Conservation (phyloP, 2,329 filamentous ascomycete genomes). For the Trichoderma breve region DNA sequence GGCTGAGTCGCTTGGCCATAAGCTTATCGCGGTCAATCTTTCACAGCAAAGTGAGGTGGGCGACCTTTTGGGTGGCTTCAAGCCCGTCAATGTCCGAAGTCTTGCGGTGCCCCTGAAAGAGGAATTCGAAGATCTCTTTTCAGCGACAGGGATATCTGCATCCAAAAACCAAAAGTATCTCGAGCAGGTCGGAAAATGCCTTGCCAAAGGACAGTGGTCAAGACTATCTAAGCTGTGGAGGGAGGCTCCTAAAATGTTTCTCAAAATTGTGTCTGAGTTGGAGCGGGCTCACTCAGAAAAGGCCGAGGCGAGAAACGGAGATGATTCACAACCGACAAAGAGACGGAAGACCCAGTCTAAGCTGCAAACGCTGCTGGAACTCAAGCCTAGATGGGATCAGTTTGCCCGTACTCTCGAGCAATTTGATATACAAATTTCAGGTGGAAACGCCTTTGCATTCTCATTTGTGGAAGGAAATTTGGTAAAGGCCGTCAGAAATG, state of each 20-base stretch:
- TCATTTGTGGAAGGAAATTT: conserved; percentile 95
- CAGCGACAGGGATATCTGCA: conserved; percentile 77
- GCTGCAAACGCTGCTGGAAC: conserved; percentile 58
- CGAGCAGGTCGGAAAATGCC: conserved; percentile 73
- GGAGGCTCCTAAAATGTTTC: conserved; percentile 85
- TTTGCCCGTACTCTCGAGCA: conserved; percentile 74
- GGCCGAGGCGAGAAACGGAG: conserved; percentile 33
- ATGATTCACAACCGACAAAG: conserved; percentile 64
- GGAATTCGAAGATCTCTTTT: conserved; percentile 87
- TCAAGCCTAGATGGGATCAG: conserved; percentile 70
- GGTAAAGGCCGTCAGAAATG: conserved; percentile 91
- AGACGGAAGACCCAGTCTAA: conserved; percentile 64
- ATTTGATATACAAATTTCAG: conserved; percentile 75
- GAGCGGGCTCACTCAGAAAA: conserved; percentile 44
- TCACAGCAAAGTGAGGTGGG: conserved; percentile 97
- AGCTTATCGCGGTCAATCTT: conserved; percentile 88
- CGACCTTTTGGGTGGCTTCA: conserved; percentile 94
- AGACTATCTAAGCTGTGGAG: conserved; percentile 82
- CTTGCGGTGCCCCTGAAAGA: conserved; percentile 88
- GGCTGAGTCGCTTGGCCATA: conserved; percentile 78
- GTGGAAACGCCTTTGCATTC: conserved; percentile 80
- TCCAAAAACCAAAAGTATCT: conserved; percentile 87
- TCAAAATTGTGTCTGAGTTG: conserved; percentile 61
- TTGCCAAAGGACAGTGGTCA: conserved; percentile 83
- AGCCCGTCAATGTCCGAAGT: conserved; percentile 87